phyloP scores from a whole-genome alignment of 345 rosid genomes.

The Dovyalis caffra region DNA sequence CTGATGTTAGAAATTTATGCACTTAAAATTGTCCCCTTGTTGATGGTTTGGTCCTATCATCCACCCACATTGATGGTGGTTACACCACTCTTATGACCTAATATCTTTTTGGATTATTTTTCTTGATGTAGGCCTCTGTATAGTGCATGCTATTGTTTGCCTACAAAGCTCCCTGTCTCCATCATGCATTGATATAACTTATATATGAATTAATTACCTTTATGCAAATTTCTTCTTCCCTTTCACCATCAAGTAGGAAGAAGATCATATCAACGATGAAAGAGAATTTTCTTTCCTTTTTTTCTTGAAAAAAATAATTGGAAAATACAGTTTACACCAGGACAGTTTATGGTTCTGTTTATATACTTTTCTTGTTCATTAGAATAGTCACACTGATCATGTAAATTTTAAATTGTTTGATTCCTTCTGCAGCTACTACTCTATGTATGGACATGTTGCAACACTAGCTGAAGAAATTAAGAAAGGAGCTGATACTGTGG shows the following conservation, averaged over 20 bases:
- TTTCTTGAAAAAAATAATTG: not conserved
- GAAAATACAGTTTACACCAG: not conserved
- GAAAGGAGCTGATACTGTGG: conserved; percentile 93
- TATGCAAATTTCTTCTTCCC: not conserved
- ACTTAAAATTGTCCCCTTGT: not conserved
- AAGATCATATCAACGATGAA: not conserved
- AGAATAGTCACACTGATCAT: not conserved
- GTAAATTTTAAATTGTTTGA: not conserved
- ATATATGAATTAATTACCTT: not conserved
- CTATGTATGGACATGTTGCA: conserved; percentile 97
- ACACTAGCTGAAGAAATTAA: conserved; percentile 83
- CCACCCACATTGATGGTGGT: not conserved
- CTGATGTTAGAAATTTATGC: not conserved
- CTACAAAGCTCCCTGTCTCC: not conserved
- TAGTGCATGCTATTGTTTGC: not conserved
- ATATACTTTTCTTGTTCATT: not conserved
- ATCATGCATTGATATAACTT: not conserved
- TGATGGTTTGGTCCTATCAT: not conserved
- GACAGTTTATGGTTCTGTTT: not conserved
- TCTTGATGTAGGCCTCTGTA: not conserved
- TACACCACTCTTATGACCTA: not conserved
- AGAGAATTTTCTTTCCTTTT: not conserved
- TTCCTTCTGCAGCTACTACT: conserved; percentile 66
- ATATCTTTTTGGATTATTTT: not conserved
- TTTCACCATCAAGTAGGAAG: not conserved